Percentiles rank a stretch among this genome's conserved stretches.
phyloP scores from a whole-genome alignment of 441 rosid genomes.

The Gossypium gossypioides region DNA sequence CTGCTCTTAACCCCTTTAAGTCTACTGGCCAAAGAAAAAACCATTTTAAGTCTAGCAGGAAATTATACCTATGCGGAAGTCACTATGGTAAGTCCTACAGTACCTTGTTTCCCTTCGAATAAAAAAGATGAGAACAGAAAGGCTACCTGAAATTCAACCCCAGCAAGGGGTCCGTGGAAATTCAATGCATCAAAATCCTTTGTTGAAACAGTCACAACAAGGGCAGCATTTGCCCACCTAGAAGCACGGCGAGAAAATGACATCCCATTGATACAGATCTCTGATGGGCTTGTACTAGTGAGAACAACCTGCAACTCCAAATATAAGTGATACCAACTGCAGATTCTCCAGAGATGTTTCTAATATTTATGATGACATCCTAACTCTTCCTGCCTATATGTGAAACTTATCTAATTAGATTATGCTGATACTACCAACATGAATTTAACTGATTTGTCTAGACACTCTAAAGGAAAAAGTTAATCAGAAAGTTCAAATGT shows the following conservation, averaged over 20 bases:
- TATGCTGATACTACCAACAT: neutral
- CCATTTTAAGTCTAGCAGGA: neutral
- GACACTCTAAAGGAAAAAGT: neutral
- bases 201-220: slow-evolving; percentile 62
- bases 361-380: neutral
- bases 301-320: slow-evolving; percentile 65
- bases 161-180: slow-evolving; percentile 79
- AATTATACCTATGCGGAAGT: neutral
- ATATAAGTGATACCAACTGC: neutral
- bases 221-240: slow-evolving; percentile 93
- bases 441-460: neutral
- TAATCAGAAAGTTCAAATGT: slow-evolving; percentile 1
- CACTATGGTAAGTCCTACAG: neutral
- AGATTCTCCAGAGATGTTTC: neutral
- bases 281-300: slow-evolving; percentile 72
- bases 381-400: neutral
- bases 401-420: neutral
- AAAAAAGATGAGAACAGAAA: slow-evolving; percentile 6
- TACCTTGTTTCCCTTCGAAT: neutral
- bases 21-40: too few relatives aligned
- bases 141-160: slow-evolving; percentile 77
- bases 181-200: slow-evolving; percentile 55
- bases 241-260: slow-evolving; percentile 91
- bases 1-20: neutral
- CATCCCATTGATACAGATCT: slow-evolving; percentile 91